phyloP scores from a whole-genome alignment of 2,329 filamentous ascomycete species.

The Elsinoe australis region DNA sequence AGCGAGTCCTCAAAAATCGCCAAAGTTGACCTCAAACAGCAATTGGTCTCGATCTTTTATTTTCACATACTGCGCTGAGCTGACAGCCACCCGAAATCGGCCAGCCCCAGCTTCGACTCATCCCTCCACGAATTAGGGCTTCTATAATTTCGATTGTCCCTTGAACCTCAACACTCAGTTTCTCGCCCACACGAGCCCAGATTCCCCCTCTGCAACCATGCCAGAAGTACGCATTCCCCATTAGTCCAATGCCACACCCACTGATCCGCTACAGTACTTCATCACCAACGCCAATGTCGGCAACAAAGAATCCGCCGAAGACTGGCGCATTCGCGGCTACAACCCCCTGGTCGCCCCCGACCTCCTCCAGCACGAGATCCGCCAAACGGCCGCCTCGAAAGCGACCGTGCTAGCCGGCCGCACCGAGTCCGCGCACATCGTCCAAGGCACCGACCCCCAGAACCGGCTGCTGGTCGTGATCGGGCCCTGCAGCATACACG shows the following conservation, averaged over 20 bases:
- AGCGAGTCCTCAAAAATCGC: no score
- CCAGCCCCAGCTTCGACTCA: constrained; percentile 1
- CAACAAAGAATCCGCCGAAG: constrained; percentile 43
- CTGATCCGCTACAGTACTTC: constrained; percentile 37
- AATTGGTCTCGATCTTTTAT: no score
- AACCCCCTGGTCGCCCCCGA: constrained; percentile 88
- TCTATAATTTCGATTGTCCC: constrained; percentile 5
- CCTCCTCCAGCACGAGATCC: constrained; percentile 89
- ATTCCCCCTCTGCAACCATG: constrained; percentile 8
- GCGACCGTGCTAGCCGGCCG: constrained; percentile 53
- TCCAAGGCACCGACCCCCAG: constrained; percentile 51
- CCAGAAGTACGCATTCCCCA: constrained; percentile 11
- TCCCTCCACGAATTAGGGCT: constrained; percentile 9
- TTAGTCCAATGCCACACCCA: constrained; percentile 1
- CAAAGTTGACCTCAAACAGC: no score
- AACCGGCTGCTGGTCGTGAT: constrained; percentile 68
- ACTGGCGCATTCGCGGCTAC: constrained; percentile 63
- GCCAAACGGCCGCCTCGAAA: constrained; percentile 44
- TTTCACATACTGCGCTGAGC: constrained; percentile 4
- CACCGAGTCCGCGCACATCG: constrained; percentile 53
- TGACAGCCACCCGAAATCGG: constrained; percentile 12
- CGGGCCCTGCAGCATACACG: constrained; percentile 95
- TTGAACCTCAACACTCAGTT: no score
- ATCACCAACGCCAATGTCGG: constrained; percentile 44
- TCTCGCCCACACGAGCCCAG: no score